Conservation (phyloP, 176 grass and related monocot genomes). For the Tuctoria greenei region DNA sequence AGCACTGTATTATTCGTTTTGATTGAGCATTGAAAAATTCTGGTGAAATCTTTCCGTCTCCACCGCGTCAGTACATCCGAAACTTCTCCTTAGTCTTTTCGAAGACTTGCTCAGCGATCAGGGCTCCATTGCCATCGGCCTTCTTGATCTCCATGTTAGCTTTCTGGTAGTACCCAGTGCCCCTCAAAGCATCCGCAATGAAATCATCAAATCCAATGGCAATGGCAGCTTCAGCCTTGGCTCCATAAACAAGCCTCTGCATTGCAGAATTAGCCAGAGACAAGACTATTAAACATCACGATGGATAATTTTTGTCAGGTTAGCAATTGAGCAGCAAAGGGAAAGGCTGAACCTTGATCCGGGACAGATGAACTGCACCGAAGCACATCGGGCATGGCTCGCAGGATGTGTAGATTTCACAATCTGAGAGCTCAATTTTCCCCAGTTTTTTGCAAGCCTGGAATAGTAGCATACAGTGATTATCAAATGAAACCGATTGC, state of each 20-base stretch:
- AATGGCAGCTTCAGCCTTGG: conserved; percentile 83
- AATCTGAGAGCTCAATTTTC: conserved; percentile 78
- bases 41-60: neutral
- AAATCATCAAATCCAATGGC: conserved; percentile 80
- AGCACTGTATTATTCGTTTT: conserved; percentile 5
- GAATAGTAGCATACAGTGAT: neutral
- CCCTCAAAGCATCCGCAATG: conserved; percentile 83
- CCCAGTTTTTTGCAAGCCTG: conserved; percentile 86
- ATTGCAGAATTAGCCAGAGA: neutral
- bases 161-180: conserved; percentile 76
- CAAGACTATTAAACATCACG: neutral
- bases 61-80: conserved; percentile 53
- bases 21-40: conserved; percentile 1
- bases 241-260: conserved; percentile 79
- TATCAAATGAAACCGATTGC: neutral
- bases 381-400: conserved; percentile 91
- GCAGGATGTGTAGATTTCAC: conserved; percentile 82
- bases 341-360: conserved; percentile 58
- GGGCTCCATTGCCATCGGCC: conserved; percentile 63
- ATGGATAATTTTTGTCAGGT: neutral
- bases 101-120: conserved; percentile 78
- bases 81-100: conserved; percentile 85
- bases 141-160: conserved; percentile 73
- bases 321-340: neutral
- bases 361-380: conserved; percentile 71